Conservation (phyloP, 345 rosid genomes). For the Viola odorata region DNA sequence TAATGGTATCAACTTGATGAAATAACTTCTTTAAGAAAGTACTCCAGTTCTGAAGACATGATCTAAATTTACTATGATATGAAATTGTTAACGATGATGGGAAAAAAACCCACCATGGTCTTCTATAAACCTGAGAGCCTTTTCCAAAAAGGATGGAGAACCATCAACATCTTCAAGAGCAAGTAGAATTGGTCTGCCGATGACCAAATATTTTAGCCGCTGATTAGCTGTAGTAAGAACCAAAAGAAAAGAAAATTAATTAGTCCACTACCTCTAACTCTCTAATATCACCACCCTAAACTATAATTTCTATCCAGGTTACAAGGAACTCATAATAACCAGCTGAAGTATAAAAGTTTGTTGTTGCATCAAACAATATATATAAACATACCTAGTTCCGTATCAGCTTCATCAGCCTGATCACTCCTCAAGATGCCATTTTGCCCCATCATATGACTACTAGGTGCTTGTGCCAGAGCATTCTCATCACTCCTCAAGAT, state of each 20-base stretch:
- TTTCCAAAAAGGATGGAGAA: conserved; percentile 95
- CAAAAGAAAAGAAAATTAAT: not conserved
- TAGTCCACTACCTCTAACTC: no score
- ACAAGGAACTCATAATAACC: no score
- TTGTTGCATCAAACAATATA: not conserved
- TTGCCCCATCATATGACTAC: conserved; percentile 62
- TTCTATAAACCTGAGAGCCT: conserved; percentile 89
- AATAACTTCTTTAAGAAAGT: conserved; percentile 4
- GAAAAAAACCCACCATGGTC: conserved; percentile 58
- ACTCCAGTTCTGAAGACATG: not conserved
- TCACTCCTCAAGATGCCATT: conserved; percentile 70
- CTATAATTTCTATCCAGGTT: no score
- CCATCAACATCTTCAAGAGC: conserved; percentile 98
- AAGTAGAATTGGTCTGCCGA: conserved; percentile 82
- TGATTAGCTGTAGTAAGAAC: conserved; percentile 38
- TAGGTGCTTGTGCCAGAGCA: conserved; percentile 91
- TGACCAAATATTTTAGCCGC: conserved; percentile 45
- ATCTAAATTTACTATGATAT: not conserved
- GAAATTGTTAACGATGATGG: not conserved
- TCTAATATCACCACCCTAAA: no score
- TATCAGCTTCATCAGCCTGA: conserved; percentile 44
- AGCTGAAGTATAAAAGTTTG: not conserved
- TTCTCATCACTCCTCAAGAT: no score
- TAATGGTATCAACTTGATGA: not conserved
- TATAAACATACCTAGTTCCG: conserved; percentile 35